Base-by-base conservation (phyloP, 1,284 basidiomycete species). In the Trichosporon ovoides region DNA sequence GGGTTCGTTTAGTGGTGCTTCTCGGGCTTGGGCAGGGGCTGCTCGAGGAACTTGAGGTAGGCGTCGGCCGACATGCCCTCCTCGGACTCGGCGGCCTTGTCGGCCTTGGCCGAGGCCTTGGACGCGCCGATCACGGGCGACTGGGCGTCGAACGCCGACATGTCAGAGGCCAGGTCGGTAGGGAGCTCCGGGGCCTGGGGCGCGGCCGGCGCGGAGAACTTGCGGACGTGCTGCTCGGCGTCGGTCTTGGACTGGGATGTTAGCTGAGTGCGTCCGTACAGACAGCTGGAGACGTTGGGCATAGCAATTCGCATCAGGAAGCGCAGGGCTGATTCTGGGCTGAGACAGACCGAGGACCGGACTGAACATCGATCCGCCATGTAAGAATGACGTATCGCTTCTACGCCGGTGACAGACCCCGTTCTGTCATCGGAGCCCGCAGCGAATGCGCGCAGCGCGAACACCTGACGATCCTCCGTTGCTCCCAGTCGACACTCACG, bases 141-240 rank as follows among this genome's bases (percentile, higher is more conserved):
- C 7, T 84, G 75, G 9, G 84, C 81, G 66, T 91, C 89, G 73
- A 91, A 94, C 52, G 86, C 84, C 40, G 87, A 79, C 61, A 93
- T 84, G 69, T 91, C 89, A n/a, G 84, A 76, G 19, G 90, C 87
- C 66, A 93, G 84, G 78, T 92, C 87, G 55, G 83, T 73, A 51
- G 91, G 88, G 57, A 91, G 80, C 13, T 82, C 72, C 10, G 90
- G 90, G 2, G 84, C 77, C 59, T 84, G 80, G 55, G 91, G 91
- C 20, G 82, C 72, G 19, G 84, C 76, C 7, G 91, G 91, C 19
- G 83, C 74, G 33, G 83, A 73, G 82, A 86, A 91, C 49, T 81
- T 68, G 78, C 91, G 91, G 61, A 93, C 91, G 59, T 75, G 80
- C 59, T 87, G 87, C 66, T 89, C 83, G 77, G 91, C 88, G 53